Percentiles rank a stretch among this genome's conserved stretches.
These are phyloP conservation scores for Arctostaphylos glauca DNA, from an alignment of 148 eudicot genomes.

Conservation along the genomic window DNA sequence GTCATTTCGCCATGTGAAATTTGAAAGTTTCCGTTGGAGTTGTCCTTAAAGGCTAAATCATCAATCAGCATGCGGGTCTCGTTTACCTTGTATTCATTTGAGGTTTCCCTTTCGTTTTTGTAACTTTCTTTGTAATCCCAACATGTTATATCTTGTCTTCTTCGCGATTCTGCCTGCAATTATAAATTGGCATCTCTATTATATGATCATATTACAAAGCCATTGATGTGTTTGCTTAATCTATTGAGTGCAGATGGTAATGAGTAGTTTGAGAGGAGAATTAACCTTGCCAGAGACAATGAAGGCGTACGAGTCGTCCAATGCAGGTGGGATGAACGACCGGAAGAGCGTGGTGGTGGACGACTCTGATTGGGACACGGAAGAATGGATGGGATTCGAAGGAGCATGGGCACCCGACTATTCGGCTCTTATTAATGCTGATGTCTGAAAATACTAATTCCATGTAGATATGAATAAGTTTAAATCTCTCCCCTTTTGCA, in stretches of 20 bases:
- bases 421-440: conserved; percentile 69
- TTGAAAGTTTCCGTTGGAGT: no score
- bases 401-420: conserved; percentile 79
- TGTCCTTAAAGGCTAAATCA: background rate
- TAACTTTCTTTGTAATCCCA: background rate
- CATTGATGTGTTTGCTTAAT: no score
- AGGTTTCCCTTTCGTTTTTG: no score
- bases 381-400: conserved; percentile 95
- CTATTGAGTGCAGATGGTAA: conserved; percentile 43
- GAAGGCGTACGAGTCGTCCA: conserved; percentile 22
- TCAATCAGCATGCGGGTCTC: background rate
- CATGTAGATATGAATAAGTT: background rate
- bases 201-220: no score
- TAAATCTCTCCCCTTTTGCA: background rate
- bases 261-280: conserved; percentile 55
- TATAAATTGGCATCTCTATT: background rate
- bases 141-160: background rate
- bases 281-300: conserved; percentile 13
- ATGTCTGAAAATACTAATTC: conserved; percentile 23
- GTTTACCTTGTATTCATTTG: background rate
- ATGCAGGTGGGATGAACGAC: conserved; percentile 46
- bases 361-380: conserved; percentile 70
- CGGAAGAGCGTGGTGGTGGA: conserved; percentile 52
- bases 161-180: background rate
- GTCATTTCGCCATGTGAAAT: no score